Evolutionary conservation across 768 basidiomycete genomes (phyloP), one percentile per base, ranked within the genome.

Genomic region (Lactifluus volemus): DNA sequence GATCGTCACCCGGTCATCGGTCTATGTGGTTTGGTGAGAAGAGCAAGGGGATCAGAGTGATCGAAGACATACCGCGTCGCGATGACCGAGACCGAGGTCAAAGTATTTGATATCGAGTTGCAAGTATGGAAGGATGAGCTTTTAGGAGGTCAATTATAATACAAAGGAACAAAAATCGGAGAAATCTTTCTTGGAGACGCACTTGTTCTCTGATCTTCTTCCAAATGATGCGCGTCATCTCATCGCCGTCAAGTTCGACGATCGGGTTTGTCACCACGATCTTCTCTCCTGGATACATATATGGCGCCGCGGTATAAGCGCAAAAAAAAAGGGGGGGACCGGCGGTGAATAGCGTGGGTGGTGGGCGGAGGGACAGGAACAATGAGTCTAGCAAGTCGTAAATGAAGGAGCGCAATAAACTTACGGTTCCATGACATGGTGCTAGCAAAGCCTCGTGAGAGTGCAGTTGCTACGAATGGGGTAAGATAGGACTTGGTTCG

Each of bases 171-270:
- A 25, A 25, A 25, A 25, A 25, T 25, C 25, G 25, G 25, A 25
- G 25, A 25, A 25, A 25, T 25, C 25, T 1, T 25, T 25, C 25
- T 25, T 25, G 25, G 25, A 2, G 53, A 74, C 82, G 62, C 59
- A 92, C 93, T 84, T 97, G 92, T 69, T 97, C 89, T 60, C 91
- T 80, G 70, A 95, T 94, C 80, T 93, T 93, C 83, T 93, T 94
- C 93, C 92, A 98, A 72, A 98, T 99, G 70, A 99, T 97, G 67
- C 96, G 81, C 38, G 96, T 99, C 96, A 98, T 98, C 77, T 99
- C 96, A 75, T 97, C 95, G 50, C 94, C 94, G 72, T 98, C 94
- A 55, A 98, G 83, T 76, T 97, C 94, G 51, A 97, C 93, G 49
- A 97, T 83, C 6, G 93, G 93, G 69, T 94, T 93, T 70, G 81